Conservation (phyloP, 441 rosid species). For the Pelargonium myrrhifolium region DNA sequence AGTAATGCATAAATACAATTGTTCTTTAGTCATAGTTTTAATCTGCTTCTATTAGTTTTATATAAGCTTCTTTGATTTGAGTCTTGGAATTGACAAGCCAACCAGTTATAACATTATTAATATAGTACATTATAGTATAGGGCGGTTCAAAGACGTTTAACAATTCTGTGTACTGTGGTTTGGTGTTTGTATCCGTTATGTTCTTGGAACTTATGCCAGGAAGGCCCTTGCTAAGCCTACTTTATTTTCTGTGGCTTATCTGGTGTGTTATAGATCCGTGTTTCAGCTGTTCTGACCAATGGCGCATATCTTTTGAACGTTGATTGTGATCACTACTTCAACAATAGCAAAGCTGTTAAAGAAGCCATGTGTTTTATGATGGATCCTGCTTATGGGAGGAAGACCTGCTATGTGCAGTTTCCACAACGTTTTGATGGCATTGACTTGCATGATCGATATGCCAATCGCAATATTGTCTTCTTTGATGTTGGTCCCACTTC, state of each 20-base stretch:
- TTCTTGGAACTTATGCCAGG: not conserved
- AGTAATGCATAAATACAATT: no score
- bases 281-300: slow-evolving; percentile 81
- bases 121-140: not conserved
- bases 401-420: slow-evolving; percentile 83
- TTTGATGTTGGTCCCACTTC: slow-evolving; percentile 58
- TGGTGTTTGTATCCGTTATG: not conserved
- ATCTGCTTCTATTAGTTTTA: not conserved
- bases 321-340: slow-evolving; percentile 89
- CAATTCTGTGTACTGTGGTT: not conserved
- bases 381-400: slow-evolving; percentile 90
- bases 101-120: not conserved
- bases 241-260: not conserved
- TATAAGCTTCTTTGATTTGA: not conserved
- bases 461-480: slow-evolving; percentile 85
- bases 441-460: slow-evolving; percentile 77
- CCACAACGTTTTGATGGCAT: slow-evolving; percentile 97
- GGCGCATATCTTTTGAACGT: slow-evolving; percentile 85
- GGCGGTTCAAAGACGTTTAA: not conserved
- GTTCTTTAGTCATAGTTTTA: no score
- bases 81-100: not conserved
- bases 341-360: slow-evolving; percentile 87
- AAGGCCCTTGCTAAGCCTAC: not conserved
- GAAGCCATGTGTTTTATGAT: slow-evolving; percentile 98
- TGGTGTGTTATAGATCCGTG: slow-evolving; percentile 44